Evolutionary conservation across 179 eudicot genomes (phyloP), one percentile per base, ranked within the genome.

Genomic region (Gypsophila paniculata): DNA sequence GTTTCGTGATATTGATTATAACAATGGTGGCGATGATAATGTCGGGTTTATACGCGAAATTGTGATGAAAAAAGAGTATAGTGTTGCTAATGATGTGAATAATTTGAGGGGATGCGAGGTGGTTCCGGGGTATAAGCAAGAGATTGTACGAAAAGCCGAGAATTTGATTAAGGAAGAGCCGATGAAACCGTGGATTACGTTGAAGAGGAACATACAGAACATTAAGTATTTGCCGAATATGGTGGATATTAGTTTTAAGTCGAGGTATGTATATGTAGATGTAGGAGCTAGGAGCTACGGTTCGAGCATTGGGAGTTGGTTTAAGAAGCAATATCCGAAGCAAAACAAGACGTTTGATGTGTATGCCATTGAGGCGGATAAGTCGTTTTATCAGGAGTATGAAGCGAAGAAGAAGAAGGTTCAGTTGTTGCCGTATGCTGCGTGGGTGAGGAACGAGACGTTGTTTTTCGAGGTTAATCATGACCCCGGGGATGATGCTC

Each of bases 231-330:
- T 93, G 69, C 76, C 98, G 5, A 78, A 90, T 18, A 84, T 91
- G 96, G 98, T 84, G 63, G 98, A 93, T 62, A 85, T 93, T 61
- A 91, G 83, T 72, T 93, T 89, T 59, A 93, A 90, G 86, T 76
- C 76, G 19, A 84, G 89, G 71, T 93, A 93, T 65, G 86, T 91
- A 61, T 93, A 93, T 65, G 86, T 93, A 14, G 98, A 93, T 82
- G 98, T 93, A 68, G 98, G 98, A 51, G 87, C 96, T n/a, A 79
- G 96, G 71, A 93, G 98, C 70, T 93, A 93, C 36, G 96, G 98
- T 38, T 93, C 98, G 29, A 93, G 98, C 61, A 93, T 93, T 59
- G 96, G 85, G 53, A 86, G 98, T 57, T 93, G 98, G 98, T 93
- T 93, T 52, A 85, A 85, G 75, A 93, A 93, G 75, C 95, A 90